Percentiles rank a stretch among this genome's conserved stretches.
These are phyloP conservation scores for Cyathus striatus DNA, from an alignment of 768 basidiomycete species.

Conservation along the genomic window DNA sequence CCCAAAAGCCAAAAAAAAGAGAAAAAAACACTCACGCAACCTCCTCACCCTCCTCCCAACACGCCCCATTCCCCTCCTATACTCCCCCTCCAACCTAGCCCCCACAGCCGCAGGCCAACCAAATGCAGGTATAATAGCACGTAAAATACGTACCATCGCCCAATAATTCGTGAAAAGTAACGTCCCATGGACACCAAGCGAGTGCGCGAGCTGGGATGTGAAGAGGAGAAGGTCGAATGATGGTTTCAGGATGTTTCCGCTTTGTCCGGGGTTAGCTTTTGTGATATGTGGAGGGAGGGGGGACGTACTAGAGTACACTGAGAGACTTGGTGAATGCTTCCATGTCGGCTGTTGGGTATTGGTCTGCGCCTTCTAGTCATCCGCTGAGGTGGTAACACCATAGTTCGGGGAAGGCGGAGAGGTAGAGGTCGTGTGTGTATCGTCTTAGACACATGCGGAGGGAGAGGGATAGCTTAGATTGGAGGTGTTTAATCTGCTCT, in stretches of 20 bases:
- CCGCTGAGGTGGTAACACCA: slow-evolving; percentile 64
- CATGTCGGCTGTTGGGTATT: slow-evolving; percentile 91
- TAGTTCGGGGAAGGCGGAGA: slow-evolving; percentile 66
- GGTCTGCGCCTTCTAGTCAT: slow-evolving; percentile 76
- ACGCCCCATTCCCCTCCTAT: slow-evolving; percentile 78
- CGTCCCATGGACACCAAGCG: slow-evolving; percentile 83
- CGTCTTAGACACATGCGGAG: slow-evolving; percentile 84
- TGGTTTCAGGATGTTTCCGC: slow-evolving; percentile 92
- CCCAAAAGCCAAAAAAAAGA: not conserved
- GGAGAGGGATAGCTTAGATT: slow-evolving; percentile 77
- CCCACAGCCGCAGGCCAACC: slow-evolving; percentile 85
- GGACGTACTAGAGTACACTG: slow-evolving; percentile 78
- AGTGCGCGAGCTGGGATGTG: slow-evolving; percentile 83
- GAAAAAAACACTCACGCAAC: slow-evolving; percentile 59
- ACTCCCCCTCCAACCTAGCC: slow-evolving; percentile 87
- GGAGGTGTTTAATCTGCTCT: slow-evolving; percentile 77
- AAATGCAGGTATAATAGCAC: slow-evolving; percentile 88
- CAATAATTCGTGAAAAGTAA: slow-evolving; percentile 83
- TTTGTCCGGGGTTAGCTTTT: slow-evolving; percentile 20
- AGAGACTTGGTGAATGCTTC: slow-evolving; percentile 85
- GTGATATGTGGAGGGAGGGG: not conserved
- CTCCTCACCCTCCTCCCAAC: slow-evolving; percentile 91
- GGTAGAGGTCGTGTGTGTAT: slow-evolving; percentile 89
- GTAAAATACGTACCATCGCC: slow-evolving; percentile 75
- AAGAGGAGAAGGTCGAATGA: slow-evolving; percentile 87